Evolutionary conservation across 2,329 filamentous ascomycete genomes (phyloP), one percentile per base, ranked within the genome.

Genomic region (Monosporascus sp.): DNA sequence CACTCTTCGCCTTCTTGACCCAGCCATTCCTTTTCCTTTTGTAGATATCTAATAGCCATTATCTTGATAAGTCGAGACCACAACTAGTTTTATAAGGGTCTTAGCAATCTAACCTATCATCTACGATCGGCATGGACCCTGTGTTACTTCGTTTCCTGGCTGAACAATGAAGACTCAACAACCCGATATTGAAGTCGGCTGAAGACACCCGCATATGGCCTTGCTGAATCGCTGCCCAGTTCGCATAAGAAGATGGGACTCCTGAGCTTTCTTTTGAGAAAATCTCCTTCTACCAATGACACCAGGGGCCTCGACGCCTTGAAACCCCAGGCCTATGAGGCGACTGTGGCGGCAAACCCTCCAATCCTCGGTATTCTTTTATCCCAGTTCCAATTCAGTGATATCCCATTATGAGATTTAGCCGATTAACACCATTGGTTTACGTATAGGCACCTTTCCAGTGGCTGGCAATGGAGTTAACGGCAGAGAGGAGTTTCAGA

Each of bases 391-490:
- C 52, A 57, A 59, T 54, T 22, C 52, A 18, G 54, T 55, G 55
- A 50, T 56, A 37, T 53, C 52, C 60, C 53, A 14, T 35, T 48
- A 53, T 51, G 49, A 53, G 49, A 58, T 64, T 48, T 25, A n/a
- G 43, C 43, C 2, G 25, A n/a, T 17, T 46, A 5, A 46, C 43
- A 8, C 43, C 22, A 62, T 58, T 52, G 43, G 48, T 54, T 20
- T 52, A 20, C 48, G 48, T 59, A 37, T 52, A 72, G 75, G 72
- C 39, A 68, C 67, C 5, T 71, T 70, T 52, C 70, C 73, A 3
- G 67, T 75, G 35, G 62, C 67, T 20, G 72, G 72, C 37, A 76
- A 75, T 62, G 73, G 72, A 5, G 63, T 65, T 22, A 71, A 65
- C 51, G 62, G 70, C 20, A 55, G 72, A 48, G 68, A 72, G 48